A percentile compares a stretch with the other conserved stretches of the same genome.
Conservation (phyloP, 306 rosid genomes). For the Casuarina equisetifolia region DNA sequence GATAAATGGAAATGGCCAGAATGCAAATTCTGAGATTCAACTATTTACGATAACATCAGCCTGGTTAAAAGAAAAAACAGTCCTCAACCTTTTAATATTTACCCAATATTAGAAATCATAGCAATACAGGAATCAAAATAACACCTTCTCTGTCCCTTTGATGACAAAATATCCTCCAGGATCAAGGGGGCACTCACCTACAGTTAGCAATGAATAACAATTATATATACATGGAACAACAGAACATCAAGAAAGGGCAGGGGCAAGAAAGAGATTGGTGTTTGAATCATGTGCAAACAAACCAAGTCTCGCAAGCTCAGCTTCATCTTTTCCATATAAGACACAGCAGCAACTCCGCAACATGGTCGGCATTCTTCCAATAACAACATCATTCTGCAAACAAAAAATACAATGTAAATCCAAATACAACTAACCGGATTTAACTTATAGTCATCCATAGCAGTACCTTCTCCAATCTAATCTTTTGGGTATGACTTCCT, state of each 20-base stretch:
- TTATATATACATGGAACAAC: conserved; percentile 7
- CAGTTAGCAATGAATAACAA: conserved; percentile 12
- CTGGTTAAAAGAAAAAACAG: background rate
- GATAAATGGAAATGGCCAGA: background rate
- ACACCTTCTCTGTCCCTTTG: conserved; percentile 96
- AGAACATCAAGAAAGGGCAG: conserved; percentile 1
- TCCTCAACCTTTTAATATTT: conserved; percentile 1
- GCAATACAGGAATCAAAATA: conserved; percentile 21
- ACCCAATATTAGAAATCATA: conserved; percentile 17
- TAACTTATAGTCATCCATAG: conserved; percentile 16
- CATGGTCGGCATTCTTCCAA: conserved; percentile 94
- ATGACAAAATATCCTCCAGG: conserved; percentile 92
- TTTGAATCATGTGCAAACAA: conserved; percentile 22
- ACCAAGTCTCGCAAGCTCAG: conserved; percentile 86
- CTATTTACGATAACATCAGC: background rate
- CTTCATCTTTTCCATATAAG: conserved; percentile 67
- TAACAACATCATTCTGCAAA: conserved; percentile 44
- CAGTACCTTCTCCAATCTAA: conserved; percentile 44
- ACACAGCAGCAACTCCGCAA: conserved; percentile 77
- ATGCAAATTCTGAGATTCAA: background rate
- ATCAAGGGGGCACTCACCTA: conserved; percentile 96
- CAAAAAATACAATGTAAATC: conserved; percentile 18
- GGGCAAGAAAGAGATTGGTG: conserved; percentile 1
- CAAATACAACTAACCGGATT: conserved; percentile 10
- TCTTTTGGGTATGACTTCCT: conserved; percentile 47